These are phyloP conservation scores for Trichoderma sp. DNA, from an alignment of 2,329 filamentous ascomycete species.

Conservation along the genomic window DNA sequence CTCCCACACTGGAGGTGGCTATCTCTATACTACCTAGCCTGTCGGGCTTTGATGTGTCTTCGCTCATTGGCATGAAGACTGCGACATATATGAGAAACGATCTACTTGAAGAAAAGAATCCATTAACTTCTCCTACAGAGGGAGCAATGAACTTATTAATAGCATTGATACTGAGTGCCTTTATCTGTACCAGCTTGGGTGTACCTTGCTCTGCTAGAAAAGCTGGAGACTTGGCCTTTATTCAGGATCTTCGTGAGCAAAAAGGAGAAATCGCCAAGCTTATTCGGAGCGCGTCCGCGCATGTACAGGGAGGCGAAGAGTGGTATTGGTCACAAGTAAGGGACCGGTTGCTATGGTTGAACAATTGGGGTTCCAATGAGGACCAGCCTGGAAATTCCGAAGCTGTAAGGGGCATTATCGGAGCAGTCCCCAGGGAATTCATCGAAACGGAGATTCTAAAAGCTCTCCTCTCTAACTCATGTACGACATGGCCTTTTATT, in stretches of 20 bases:
- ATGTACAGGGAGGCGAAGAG: slow-evolving; percentile 58
- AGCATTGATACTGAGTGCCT: slow-evolving; percentile 61
- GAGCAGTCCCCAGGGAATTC: slow-evolving; percentile 56
- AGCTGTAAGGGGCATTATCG: slow-evolving; percentile 59
- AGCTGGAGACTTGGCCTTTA: slow-evolving; percentile 62
- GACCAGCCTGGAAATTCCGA: slow-evolving; percentile 23
- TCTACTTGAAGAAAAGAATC: slow-evolving; percentile 59
- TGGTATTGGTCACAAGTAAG: slow-evolving; percentile 61
- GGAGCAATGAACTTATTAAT: slow-evolving; percentile 58
- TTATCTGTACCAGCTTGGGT: slow-evolving; percentile 51
- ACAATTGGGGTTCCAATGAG: slow-evolving; percentile 60
- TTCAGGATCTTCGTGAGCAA: slow-evolving; percentile 64
- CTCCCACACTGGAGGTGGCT: not conserved
- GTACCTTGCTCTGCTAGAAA: slow-evolving; percentile 49
- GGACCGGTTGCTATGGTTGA: slow-evolving; percentile 68
- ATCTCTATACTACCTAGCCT: slow-evolving; percentile 28
- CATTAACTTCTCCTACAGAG: slow-evolving; percentile 59
- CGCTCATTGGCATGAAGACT: slow-evolving; percentile 27
- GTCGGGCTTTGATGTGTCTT: slow-evolving; percentile 31
- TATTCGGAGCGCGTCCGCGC: slow-evolving; percentile 51
- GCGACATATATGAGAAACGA: slow-evolving; percentile 37
- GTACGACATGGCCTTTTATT: slow-evolving; percentile 42
- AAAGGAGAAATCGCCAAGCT: slow-evolving; percentile 56
- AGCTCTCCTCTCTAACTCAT: slow-evolving; percentile 58
- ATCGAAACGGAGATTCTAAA: slow-evolving; percentile 72